phyloP scores from a whole-genome alignment of 768 basidiomycete genomes.

The Boletales sp. region DNA sequence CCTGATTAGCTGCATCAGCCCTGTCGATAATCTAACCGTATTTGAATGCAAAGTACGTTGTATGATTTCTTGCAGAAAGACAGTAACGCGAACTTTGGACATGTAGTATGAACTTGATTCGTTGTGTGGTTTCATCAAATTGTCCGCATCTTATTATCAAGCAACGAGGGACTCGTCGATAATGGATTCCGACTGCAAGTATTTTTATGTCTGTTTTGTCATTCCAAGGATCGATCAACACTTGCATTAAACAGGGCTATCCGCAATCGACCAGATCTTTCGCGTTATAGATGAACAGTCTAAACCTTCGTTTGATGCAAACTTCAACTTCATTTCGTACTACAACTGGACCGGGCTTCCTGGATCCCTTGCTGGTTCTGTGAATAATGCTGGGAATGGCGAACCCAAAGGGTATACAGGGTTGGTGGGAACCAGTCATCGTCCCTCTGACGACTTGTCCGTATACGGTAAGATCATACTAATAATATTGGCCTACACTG shows the following conservation, averaged over 20 bases:
- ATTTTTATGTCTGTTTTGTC: background rate
- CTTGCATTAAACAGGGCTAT: constrained; percentile 45
- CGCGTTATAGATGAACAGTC: constrained; percentile 76
- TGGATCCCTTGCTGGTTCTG: constrained; percentile 55
- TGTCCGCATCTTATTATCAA: constrained; percentile 69
- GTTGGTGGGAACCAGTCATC: constrained; percentile 69
- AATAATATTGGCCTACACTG: background rate
- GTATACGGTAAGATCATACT: constrained; percentile 46
- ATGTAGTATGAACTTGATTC: constrained; percentile 76
- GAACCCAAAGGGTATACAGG: constrained; percentile 76
- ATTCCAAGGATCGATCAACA: background rate
- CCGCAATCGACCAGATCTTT: constrained; percentile 69
- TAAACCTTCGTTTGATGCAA: constrained; percentile 60
- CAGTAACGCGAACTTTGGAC: background rate
- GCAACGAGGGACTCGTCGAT: constrained; percentile 70
- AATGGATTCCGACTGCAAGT: constrained; percentile 65
- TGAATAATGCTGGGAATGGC: constrained; percentile 66
- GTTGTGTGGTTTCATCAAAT: constrained; percentile 72
- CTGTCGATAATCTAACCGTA: constrained; percentile 64
- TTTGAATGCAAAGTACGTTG: constrained; percentile 74
- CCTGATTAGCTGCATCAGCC: constrained; percentile 36
- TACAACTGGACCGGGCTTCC: constrained; percentile 79
- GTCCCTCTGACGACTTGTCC: constrained; percentile 74
- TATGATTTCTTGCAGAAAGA: background rate
- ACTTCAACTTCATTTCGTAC: constrained; percentile 73